Evolutionary conservation across 257 asterid genomes (phyloP), one percentile per base, ranked within the genome.

Genomic region (Scutellaria galericulata): DNA sequence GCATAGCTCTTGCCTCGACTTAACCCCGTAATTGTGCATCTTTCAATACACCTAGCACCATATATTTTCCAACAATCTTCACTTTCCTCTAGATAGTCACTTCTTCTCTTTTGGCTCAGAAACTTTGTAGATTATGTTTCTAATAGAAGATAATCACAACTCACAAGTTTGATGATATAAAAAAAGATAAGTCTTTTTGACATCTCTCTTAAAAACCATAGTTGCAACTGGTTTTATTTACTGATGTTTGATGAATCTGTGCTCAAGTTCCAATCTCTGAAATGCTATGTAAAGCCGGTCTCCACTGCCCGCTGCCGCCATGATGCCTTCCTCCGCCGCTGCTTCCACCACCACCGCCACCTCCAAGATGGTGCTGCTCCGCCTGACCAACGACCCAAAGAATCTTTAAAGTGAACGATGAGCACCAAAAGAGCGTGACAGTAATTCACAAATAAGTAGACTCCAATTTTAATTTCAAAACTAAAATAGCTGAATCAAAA

Each of bases 201-300:
- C 20, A 53, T 27, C 8, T 20, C 50, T 13, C 45, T 58, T 22
- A 6, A 11, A 60, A 60, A 14, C 13, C 52, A 9, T 44, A 42
- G 12, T 35, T 15, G 9, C 41, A 35, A 9, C 18, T 51, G 18
- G 44, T 53, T 65, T 65, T 40, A 18, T 4, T 7, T 10, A 52
- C 37, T 31, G 5, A 22, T 8, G 13, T n/a, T 48, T 18, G 22
- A 41, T 24, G 14, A 13, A 6, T 37, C 2, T 37, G 11, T 6
- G 7, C 70, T 78, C 74, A 82, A 64, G 14, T 68, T 42, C 79
- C 83, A 57, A 76, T 48, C 63, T 83, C 87, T 50, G 82, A 44
- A 52, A 83, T 83, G 24, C 82, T 83, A 60, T 80, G 79, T 13
- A 83, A 71, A 41, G 87, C 83, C 12, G 87, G 87, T 66, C 80